Base-by-base conservation (phyloP, 495 filamentous ascomycete species). In the Aspergillus mulundensis region DNA sequence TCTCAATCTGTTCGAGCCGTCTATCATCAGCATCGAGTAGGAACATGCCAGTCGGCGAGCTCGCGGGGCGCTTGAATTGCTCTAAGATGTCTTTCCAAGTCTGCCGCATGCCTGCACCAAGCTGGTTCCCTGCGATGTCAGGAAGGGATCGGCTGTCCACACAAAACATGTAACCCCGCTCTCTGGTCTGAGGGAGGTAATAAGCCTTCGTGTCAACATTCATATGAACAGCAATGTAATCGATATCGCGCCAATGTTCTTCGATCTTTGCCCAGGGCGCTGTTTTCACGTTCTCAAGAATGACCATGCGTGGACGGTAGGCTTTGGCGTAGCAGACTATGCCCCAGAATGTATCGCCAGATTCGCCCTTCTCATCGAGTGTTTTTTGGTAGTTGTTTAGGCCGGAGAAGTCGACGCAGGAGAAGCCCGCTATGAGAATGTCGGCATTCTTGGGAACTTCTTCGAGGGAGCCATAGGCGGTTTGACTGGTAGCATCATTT, bases 171-270 rank as follows among this genome's bases (percentile, higher is more conserved):
- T 94, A 95, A 5, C 84, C 82, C 41, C 90, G 78, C 30, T 75
- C 74, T 1, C 90, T 75, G 5, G 90, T 95, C 36, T 95, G 90
- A 0, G 90, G 90, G 2, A 95, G 71, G 45, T 90, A 91, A 63
- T 80, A 93, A 0, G 88, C 62, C 64, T 93, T 94, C 1, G 84
- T 86, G 60, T 95, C 89, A 0, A 89, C 61, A 5, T 66, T 56
- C 5, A 65, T 28, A 14, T 68, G 71, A 5, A 58, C 56, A 1
- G 77, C 75, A 1, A 73, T 60, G 63, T 94, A 95, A 14, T 77
- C 80, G 19, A 83, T 68, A 5, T 70, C 65, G 0, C 70, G 59
- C 67, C 84, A 84, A 21, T 77, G 66, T 0, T 68, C 41, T 12
- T 65, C 65, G 53, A 89, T 84, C 5, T 75, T 59, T 0, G 61